Evolutionary conservation across 345 rosid genomes (phyloP).

Genomic region (Anacardium occidentale): DNA sequence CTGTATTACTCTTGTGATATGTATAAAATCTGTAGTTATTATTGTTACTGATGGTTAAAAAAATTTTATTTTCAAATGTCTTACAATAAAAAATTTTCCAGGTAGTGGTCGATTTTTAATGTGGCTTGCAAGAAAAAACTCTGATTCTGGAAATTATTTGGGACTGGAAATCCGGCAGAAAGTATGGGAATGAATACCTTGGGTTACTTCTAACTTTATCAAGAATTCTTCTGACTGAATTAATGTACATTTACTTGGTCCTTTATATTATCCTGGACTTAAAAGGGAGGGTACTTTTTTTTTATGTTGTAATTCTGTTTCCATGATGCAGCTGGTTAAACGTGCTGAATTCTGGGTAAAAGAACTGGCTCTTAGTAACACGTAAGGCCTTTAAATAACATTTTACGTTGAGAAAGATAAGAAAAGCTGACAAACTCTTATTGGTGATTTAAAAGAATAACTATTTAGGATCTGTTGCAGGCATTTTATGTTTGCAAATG

Average conservation of each 20-base stretch:
- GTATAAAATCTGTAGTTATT: not conserved
- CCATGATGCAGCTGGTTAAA: conserved; percentile 61
- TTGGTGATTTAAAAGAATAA: conserved; percentile 19
- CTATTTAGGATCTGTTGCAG: conserved; percentile 45
- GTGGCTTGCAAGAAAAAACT: conserved; percentile 75
- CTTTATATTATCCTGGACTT: conserved; percentile 5
- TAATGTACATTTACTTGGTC: conserved; percentile 20
- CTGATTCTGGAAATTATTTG: conserved; percentile 60
- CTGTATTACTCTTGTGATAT: not conserved
- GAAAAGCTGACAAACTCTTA: not conserved
- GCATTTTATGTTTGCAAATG: conserved; percentile 85
- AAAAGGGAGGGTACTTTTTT: conserved; percentile 11
- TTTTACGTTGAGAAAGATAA: not conserved
- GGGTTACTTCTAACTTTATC: conserved; percentile 29
- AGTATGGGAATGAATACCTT: conserved; percentile 51
- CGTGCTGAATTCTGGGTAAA: conserved; percentile 83
- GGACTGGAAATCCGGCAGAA: conserved; percentile 84
- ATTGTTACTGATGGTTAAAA: conserved; percentile 3
- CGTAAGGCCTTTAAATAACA: conserved; percentile 42
- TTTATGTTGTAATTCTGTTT: conserved; percentile 16
- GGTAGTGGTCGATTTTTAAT: conserved; percentile 95
- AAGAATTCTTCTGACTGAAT: conserved; percentile 28
- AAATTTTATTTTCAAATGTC: conserved; percentile 9
- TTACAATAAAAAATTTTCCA: conserved; percentile 30
- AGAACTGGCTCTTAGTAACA: conserved; percentile 67